Base-by-base conservation (phyloP, 2,329 filamentous ascomycete genomes). In the Myriosclerotinia curreyana region DNA sequence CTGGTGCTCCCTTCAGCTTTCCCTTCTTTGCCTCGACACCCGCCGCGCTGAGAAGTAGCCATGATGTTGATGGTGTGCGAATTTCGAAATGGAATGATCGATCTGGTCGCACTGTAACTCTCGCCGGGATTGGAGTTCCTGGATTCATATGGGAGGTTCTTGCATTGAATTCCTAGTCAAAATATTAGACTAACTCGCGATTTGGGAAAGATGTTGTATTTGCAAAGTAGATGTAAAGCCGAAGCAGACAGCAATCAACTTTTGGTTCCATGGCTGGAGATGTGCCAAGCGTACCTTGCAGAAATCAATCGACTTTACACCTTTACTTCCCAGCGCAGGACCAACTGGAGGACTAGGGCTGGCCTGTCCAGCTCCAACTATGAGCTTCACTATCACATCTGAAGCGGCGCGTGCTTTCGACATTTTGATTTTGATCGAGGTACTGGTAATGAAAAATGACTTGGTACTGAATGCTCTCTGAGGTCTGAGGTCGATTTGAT, bases 281-380 rank as follows among this genome's bases (percentile, higher is more conserved):
- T 50, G 17, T 22, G 63, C 75, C 64, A 76, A 96, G 63, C 75
- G 64, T 76, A 96, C 94, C 84, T 98, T 98, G 86, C 95, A 98
- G 77, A 98, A 99, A 79, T 99, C 95, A 89, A 99, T 99, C 65
- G 91, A 96, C 82, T 99, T 99, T 68, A 99, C 90, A 82, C 95
- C 95, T 82, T 97, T 98, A 77, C 89, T 94, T 79, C 95, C 95
- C 69, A 99, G 84, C 62, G 95, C 95, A 65, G 95, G 95, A 82
- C 95, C 95, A 73, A 99, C 93, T 5, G 95, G 95, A 42, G 95
- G 95, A 79, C 92, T 96, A 38, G 95, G 95, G 73, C 88, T 94
- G 66, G 95, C 95, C 78, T 97, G 92, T 34, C 95, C 95, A 64
- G 95, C 95, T 73, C 94, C 95, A 67, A 99, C 95, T 71, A 99